phyloP scores from a whole-genome alignment of 2,329 filamentous ascomycete genomes.

The Trichoderma koningiopsis region DNA sequence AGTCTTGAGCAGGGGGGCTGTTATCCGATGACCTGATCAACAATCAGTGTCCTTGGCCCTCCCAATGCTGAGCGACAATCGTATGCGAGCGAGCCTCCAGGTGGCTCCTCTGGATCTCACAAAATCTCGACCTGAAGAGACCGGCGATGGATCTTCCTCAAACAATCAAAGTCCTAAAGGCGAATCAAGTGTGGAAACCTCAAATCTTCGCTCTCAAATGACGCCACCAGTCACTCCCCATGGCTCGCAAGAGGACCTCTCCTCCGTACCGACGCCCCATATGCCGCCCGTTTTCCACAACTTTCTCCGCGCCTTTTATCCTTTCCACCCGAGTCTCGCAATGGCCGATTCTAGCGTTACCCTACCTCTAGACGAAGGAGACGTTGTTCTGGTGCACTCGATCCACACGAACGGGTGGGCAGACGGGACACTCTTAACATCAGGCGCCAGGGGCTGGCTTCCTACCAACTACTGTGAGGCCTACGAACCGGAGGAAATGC shows the following conservation, averaged over 20 bases:
- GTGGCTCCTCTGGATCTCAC: slow-evolving; percentile 61
- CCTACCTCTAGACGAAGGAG: slow-evolving; percentile 83
- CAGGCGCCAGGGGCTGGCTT: slow-evolving; percentile 89
- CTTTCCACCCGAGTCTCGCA: slow-evolving; percentile 78
- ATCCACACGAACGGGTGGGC: slow-evolving; percentile 99
- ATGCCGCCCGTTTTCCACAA: slow-evolving; percentile 79
- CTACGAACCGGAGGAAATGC: slow-evolving; percentile 87
- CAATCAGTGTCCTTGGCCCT: slow-evolving; percentile 34
- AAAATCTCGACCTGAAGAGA: slow-evolving; percentile 41
- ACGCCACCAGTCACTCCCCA: slow-evolving; percentile 78
- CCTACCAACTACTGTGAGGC: slow-evolving; percentile 98
- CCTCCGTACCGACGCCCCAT: slow-evolving; percentile 42
- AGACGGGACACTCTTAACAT: slow-evolving; percentile 85
- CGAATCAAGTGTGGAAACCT: background rate
- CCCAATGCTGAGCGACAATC: slow-evolving; percentile 46
- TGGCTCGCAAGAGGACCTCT: slow-evolving; percentile 63
- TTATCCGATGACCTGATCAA: slow-evolving; percentile 37
- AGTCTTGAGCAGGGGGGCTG: slow-evolving; percentile 17
- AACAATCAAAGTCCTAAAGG: slow-evolving; percentile 40
- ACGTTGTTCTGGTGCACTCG: slow-evolving; percentile 91
- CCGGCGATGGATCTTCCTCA: slow-evolving; percentile 37
- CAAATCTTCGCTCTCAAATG: slow-evolving; percentile 62
- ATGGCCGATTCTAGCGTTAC: slow-evolving; percentile 86
- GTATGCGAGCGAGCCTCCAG: slow-evolving; percentile 59
- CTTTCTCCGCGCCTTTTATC: slow-evolving; percentile 91